Conservation (phyloP, 1,284 basidiomycete species). For the Pseudozyma tsukubaensis region DNA sequence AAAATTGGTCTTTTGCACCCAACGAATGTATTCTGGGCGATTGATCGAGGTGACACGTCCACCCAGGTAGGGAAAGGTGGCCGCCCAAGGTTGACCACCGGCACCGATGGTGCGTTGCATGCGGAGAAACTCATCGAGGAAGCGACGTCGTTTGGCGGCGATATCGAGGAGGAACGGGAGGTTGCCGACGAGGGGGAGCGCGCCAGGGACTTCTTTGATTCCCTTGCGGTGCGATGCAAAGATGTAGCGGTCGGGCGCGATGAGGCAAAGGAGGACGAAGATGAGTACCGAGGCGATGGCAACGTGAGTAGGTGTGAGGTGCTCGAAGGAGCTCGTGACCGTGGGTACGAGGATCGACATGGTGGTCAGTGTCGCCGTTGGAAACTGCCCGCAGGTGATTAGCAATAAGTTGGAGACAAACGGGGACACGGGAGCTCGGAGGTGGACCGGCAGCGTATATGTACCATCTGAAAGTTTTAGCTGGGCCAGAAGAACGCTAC, state of each 20-base stretch:
- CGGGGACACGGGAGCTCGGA: no score
- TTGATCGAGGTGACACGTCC: slow-evolving; percentile 46
- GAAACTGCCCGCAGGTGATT: not conserved
- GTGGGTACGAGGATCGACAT: slow-evolving; percentile 35
- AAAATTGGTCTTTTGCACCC: slow-evolving; percentile 60
- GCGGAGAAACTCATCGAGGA: slow-evolving; percentile 42
- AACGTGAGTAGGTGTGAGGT: slow-evolving; percentile 28
- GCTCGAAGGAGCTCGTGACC: slow-evolving; percentile 32
- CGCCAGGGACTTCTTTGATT: slow-evolving; percentile 39
- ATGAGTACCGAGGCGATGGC: slow-evolving; percentile 30
- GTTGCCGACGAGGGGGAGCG: slow-evolving; percentile 45
- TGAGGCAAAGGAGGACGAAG: slow-evolving; percentile 39
- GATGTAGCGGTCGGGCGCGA: slow-evolving; percentile 48
- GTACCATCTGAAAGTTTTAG: no score
- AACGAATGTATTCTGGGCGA: slow-evolving; percentile 51
- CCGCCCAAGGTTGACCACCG: slow-evolving; percentile 33
- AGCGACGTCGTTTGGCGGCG: slow-evolving; percentile 35
- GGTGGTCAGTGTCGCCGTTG: slow-evolving; percentile 1
- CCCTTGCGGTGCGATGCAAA: slow-evolving; percentile 42
- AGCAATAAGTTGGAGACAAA: no score
- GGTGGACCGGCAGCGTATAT: no score
- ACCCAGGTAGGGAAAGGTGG: slow-evolving; percentile 35
- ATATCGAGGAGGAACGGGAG: slow-evolving; percentile 40
- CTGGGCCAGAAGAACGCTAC: no score
- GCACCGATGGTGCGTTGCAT: slow-evolving; percentile 25